Percentiles rank a stretch among this genome's conserved stretches.
Evolutionary conservation across 106 monocot genomes (phyloP).

Genomic region (Acanthochlamys bracteata): DNA sequence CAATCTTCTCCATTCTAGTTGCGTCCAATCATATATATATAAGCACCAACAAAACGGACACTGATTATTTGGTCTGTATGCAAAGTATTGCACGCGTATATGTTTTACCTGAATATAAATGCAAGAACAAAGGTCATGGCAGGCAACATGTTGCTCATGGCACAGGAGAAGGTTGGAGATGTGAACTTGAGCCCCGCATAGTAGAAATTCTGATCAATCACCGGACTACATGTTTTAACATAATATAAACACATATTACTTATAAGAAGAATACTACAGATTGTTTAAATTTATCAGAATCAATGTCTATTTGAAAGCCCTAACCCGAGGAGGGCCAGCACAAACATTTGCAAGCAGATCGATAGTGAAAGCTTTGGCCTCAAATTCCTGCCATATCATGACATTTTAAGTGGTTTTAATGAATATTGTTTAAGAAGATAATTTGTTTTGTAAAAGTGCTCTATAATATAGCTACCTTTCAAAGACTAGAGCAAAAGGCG

Average conservation of each 20-base stretch:
- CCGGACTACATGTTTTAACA: constrained; percentile 52
- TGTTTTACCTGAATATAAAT: too few relatives aligned
- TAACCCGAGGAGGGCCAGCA: constrained; percentile 54
- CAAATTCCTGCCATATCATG: constrained; percentile 36
- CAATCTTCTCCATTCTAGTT: constrained; percentile 47
- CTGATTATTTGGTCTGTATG: too few relatives aligned
- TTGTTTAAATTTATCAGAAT: too few relatives aligned
- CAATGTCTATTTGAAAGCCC: too few relatives aligned
- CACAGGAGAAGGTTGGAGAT: constrained; percentile 69
- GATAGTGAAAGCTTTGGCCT: constrained; percentile 51
- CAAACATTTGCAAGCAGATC: constrained; percentile 65
- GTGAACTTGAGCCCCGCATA: constrained; percentile 60
- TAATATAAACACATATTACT: too few relatives aligned
- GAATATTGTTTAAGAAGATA: too few relatives aligned
- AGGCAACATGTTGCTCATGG: constrained; percentile 79
- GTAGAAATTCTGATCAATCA: constrained; percentile 85
- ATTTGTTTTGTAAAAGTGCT: too few relatives aligned
- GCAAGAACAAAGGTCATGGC: constrained; percentile 81
- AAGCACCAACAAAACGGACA: too few relatives aligned
- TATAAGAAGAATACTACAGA: too few relatives aligned
- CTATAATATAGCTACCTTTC: constrained; percentile 34
- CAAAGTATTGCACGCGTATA: constrained; percentile 50
- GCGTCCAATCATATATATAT: too few relatives aligned
- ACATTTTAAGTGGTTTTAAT: neutral
- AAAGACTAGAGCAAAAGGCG: constrained; percentile 74